These are phyloP conservation scores for Pseudonitzschia delicatissima DNA, from an alignment of 108 stramenopile genomes.

Conservation along the genomic window DNA sequence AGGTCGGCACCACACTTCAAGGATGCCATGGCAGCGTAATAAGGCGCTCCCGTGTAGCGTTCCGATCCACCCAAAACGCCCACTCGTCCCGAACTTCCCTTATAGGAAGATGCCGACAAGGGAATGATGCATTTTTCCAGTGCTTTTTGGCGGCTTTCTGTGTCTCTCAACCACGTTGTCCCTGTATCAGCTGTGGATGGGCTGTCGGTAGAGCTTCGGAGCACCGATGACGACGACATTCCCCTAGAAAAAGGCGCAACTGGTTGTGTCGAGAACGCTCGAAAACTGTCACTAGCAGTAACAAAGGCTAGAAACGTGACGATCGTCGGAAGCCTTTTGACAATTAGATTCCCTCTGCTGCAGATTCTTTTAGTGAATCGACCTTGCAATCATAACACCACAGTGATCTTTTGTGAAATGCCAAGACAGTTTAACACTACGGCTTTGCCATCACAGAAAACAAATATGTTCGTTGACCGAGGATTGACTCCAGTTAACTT, in stretches of 20 bases:
- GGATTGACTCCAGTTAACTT: too few relatives aligned
- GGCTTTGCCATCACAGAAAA: too few relatives aligned
- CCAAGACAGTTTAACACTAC: too few relatives aligned
- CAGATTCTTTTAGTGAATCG: not conserved
- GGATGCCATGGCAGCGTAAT: slow-evolving; percentile 90
- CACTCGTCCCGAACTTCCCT: slow-evolving; percentile 92
- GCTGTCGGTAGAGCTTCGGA: not conserved
- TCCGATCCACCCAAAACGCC: slow-evolving; percentile 92
- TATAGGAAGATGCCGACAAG: slow-evolving; percentile 59
- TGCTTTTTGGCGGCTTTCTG: slow-evolving; percentile 2
- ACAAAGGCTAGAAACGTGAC: not conserved
- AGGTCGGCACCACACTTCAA: slow-evolving; percentile 93
- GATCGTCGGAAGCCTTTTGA: not conserved
- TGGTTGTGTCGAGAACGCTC: not conserved
- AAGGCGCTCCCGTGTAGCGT: slow-evolving; percentile 97
- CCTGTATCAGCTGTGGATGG: not conserved
- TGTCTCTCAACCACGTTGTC: slow-evolving; percentile 6
- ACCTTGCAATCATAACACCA: slow-evolving; percentile 1
- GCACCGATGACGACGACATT: not conserved
- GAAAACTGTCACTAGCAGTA: not conserved
- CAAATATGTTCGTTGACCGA: too few relatives aligned
- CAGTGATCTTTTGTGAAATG: too few relatives aligned
- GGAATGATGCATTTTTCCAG: slow-evolving; percentile 35
- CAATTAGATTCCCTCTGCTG: not conserved
- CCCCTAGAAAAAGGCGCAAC: not conserved